Conservation (phyloP, 345 rosid genomes). For the Salix suchowensis region DNA sequence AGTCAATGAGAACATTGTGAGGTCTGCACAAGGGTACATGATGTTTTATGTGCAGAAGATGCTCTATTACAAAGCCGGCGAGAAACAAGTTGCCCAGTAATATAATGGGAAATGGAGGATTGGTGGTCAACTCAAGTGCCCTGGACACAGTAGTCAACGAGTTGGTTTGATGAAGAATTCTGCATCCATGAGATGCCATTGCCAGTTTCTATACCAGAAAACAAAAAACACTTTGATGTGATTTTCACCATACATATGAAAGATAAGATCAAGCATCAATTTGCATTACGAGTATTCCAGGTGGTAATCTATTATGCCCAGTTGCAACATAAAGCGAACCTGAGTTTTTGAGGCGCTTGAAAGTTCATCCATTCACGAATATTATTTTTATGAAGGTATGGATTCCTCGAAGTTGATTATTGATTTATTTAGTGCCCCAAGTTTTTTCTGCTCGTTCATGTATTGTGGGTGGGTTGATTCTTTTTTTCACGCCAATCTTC, state of each 20-base stretch:
- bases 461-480: constrained; percentile 18
- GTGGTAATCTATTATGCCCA: constrained; percentile 10
- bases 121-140: not conserved
- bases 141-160: not conserved
- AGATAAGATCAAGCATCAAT: not conserved
- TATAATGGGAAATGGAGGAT: not conserved
- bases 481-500: constrained; percentile 11
- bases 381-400: constrained; percentile 20
- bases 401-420: constrained; percentile 15
- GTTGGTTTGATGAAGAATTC: constrained; percentile 1
- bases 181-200: constrained; percentile 7
- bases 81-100: constrained; percentile 29
- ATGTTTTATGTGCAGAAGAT: constrained; percentile 80
- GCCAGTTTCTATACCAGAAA: constrained; percentile 11
- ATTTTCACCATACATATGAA: not conserved
- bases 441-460: constrained; percentile 12
- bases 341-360: constrained; percentile 39
- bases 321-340: constrained; percentile 30
- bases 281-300: not conserved
- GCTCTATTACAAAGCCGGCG: constrained; percentile 51
- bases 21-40: constrained; percentile 90
- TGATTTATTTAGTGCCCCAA: constrained; percentile 1
- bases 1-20: constrained; percentile 77
- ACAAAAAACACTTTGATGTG: constrained; percentile 8
- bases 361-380: constrained; percentile 18